phyloP scores from a whole-genome alignment of 2,329 filamentous ascomycete species.

The Ambrosiella cleistominuta region DNA sequence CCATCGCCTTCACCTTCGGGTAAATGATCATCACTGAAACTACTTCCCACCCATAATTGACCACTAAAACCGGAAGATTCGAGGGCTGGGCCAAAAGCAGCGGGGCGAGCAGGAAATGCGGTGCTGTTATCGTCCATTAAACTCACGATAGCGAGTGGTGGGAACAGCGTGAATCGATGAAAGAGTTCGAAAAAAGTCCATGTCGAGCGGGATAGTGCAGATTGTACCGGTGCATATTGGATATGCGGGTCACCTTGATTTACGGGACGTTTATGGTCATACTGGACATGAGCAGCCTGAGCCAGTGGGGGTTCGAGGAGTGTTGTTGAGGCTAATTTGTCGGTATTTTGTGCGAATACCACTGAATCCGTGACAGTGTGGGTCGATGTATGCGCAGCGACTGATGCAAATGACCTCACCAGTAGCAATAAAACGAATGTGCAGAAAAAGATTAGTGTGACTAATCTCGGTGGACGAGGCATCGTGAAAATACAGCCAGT shows the following conservation, averaged over 20 bases:
- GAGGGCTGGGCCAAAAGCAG: constrained; percentile 74
- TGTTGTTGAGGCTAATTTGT: background rate
- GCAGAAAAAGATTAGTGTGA: constrained; percentile 36
- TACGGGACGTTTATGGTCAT: background rate
- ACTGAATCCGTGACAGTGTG: constrained; percentile 14
- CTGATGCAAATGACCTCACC: background rate
- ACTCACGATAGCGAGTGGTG: constrained; percentile 87
- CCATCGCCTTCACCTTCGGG: constrained; percentile 51
- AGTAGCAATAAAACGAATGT: constrained; percentile 31
- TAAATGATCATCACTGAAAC: constrained; percentile 66
- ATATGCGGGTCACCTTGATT: background rate
- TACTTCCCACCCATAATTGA: constrained; percentile 82
- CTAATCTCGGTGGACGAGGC: constrained; percentile 38
- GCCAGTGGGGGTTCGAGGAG: background rate
- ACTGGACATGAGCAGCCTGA: background rate
- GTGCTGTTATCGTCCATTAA: constrained; percentile 96
- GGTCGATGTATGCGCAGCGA: constrained; percentile 25
- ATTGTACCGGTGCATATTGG: constrained; percentile 13
- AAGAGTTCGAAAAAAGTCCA: constrained; percentile 47
- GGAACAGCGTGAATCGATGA: constrained; percentile 72
- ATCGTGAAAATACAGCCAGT: constrained; percentile 16
- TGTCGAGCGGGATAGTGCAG: constrained; percentile 14
- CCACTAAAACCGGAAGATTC: constrained; percentile 64
- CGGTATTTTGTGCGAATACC: background rate
- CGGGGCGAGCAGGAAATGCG: constrained; percentile 82